Percentiles rank a stretch among this genome's conserved stretches.
These are phyloP conservation scores for Paramecium caudatum DNA, from an alignment of 73 alveolate genomes.

Conservation along the genomic window DNA sequence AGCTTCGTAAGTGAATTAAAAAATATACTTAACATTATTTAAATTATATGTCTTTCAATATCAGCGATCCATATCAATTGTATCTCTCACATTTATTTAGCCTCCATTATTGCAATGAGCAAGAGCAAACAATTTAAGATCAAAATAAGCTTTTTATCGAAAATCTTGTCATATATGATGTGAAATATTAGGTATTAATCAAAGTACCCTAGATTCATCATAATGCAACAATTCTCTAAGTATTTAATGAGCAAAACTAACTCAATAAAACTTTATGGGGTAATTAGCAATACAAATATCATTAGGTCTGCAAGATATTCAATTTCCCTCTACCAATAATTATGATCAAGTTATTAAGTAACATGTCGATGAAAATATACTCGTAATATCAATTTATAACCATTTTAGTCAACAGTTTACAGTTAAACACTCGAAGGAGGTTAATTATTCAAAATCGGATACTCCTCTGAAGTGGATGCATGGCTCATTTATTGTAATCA, in stretches of 20 bases:
- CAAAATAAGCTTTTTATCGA: neutral
- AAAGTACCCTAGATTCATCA: slow-evolving; percentile 3
- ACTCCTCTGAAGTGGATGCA: neutral
- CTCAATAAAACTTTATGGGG: neutral
- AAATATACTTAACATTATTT: slow-evolving; percentile 7
- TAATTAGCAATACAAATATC: neutral
- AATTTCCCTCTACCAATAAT: neutral
- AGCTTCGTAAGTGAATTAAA: neutral
- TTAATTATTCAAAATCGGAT: slow-evolving; percentile 25
- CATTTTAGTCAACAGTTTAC: neutral
- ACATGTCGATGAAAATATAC: neutral
- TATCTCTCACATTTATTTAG: neutral
- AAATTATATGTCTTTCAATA: neutral
- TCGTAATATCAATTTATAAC: neutral
- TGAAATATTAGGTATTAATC: neutral
- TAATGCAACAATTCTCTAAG: neutral
- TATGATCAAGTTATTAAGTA: neutral
- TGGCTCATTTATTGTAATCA: slow-evolving; percentile 18
- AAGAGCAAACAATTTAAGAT: neutral
- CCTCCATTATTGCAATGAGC: neutral
- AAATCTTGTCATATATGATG: slow-evolving; percentile 40
- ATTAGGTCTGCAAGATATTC: neutral
- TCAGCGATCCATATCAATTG: slow-evolving; percentile 35
- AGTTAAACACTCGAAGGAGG: neutral
- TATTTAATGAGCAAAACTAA: neutral